A percentile compares a stretch with the other conserved stretches of the same genome.
Conservation (phyloP, 2,329 filamentous ascomycete species). For the Coniochaeta hoffmannii region DNA sequence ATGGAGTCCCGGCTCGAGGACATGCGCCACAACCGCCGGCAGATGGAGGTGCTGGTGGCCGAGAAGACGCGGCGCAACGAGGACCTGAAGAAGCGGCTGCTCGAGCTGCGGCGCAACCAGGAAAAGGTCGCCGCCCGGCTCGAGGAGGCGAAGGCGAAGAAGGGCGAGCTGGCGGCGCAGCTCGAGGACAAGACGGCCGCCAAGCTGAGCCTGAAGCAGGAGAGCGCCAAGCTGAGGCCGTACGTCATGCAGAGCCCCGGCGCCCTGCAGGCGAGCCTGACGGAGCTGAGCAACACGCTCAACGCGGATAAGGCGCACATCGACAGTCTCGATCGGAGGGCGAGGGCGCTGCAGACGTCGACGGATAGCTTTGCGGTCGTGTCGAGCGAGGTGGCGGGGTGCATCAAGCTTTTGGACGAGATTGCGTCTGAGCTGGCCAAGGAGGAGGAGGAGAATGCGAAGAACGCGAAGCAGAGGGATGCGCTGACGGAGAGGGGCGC, state of each 20-base stretch:
- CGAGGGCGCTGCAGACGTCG: constrained; percentile 86
- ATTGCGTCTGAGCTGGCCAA: constrained; percentile 76
- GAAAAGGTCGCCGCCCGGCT: constrained; percentile 76
- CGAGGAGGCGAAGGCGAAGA: constrained; percentile 75
- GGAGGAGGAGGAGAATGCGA: constrained; percentile 82
- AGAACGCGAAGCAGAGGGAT: constrained; percentile 76
- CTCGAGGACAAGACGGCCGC: constrained; percentile 66
- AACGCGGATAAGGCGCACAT: constrained; percentile 75
- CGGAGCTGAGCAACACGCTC: constrained; percentile 74
- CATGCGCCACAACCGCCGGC: constrained; percentile 70
- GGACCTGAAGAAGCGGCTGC: constrained; percentile 72
- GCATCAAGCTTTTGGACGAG: constrained; percentile 84
- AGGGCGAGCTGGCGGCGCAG: constrained; percentile 63
- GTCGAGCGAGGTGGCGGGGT: constrained; percentile 74
- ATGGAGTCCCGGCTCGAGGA: constrained; percentile 74
- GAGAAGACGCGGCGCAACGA: constrained; percentile 84
- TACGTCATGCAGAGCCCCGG: constrained; percentile 88
- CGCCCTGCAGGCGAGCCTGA: constrained; percentile 71
- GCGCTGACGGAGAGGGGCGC: constrained; percentile 82
- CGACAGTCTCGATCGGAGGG: constrained; percentile 76
- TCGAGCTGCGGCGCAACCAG: constrained; percentile 76
- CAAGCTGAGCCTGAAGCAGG: constrained; percentile 67
- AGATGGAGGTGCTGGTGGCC: constrained; percentile 72
- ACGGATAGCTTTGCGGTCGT: constrained; percentile 84
- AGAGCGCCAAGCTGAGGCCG: constrained; percentile 81